These are phyloP conservation scores for Penicillium riverlandense DNA, from an alignment of 495 filamentous ascomycete genomes.

Conservation along the genomic window DNA sequence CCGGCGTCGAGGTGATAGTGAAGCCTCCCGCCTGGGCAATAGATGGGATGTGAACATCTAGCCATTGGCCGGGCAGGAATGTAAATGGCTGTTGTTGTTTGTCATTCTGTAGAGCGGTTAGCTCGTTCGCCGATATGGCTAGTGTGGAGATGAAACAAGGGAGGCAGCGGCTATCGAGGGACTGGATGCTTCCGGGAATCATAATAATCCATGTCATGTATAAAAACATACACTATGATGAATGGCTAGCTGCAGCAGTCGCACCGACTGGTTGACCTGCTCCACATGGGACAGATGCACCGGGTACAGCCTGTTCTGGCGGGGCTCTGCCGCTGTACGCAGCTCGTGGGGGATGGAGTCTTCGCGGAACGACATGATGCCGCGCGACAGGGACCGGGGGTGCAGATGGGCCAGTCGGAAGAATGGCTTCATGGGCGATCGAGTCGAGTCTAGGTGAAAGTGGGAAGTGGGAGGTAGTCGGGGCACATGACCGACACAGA, in stretches of 20 bases:
- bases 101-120: constrained; percentile 7
- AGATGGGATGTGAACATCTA: constrained; percentile 70
- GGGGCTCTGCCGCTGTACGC: constrained; percentile 66
- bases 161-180: too few species aligned
- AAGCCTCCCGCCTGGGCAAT: constrained; percentile 70
- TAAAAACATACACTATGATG: constrained; percentile 15
- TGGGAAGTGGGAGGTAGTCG: too few species aligned
- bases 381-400: constrained; percentile 1
- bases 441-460: too few species aligned
- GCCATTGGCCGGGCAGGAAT: constrained; percentile 85
- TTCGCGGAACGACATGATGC: constrained; percentile 28
- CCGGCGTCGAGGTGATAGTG: constrained; percentile 75
- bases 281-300: constrained; percentile 42
- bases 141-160: too few species aligned
- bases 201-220: too few species aligned
- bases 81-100: constrained; percentile 23
- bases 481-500: too few species aligned
- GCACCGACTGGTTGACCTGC: constrained; percentile 39
- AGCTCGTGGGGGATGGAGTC: constrained; percentile 46
- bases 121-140: too few species aligned
- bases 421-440: too few species aligned
- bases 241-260: constrained; percentile 41
- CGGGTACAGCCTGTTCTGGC: constrained; percentile 48
- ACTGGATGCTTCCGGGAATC: background rate
- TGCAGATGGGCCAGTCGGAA: too few species aligned